Conservation (phyloP, 768 basidiomycete genomes). For the Pisolithus orientalis region DNA sequence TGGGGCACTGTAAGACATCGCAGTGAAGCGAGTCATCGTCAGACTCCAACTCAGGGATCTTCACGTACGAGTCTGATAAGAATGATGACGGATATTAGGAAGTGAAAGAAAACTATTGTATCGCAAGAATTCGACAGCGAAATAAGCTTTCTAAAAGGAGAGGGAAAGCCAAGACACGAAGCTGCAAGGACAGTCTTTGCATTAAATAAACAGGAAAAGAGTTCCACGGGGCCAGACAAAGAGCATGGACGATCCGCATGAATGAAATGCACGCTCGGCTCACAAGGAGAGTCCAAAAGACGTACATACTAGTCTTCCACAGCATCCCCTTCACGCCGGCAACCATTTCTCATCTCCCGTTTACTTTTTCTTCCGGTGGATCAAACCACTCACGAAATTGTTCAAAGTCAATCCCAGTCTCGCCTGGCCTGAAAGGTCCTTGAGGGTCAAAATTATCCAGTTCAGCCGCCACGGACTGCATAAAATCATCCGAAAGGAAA, state of each 20-base stretch:
- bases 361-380: constrained; percentile 10
- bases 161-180: constrained; percentile 6
- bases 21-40: too few species aligned
- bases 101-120: neutral
- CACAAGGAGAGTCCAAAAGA: constrained; percentile 5
- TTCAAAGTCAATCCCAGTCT: constrained; percentile 54
- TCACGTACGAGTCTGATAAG: too few species aligned
- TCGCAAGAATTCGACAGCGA: constrained; percentile 5
- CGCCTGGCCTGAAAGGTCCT: constrained; percentile 38
- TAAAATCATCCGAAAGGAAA: constrained; percentile 35
- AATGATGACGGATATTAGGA: too few species aligned
- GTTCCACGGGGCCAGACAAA: constrained; percentile 7
- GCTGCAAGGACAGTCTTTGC: constrained; percentile 17
- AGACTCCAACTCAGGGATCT: neutral
- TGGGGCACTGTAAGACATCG: too few species aligned
- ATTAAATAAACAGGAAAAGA: constrained; percentile 20
- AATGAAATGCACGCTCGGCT: constrained; percentile 5
- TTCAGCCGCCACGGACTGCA: constrained; percentile 34
- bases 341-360: constrained; percentile 2
- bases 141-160: constrained; percentile 6
- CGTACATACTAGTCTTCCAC: neutral
- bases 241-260: constrained; percentile 10
- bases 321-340: constrained; percentile 1
- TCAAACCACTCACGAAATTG: constrained; percentile 75
- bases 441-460: constrained; percentile 34